These are phyloP conservation scores for Collybia mongolica DNA, from an alignment of 768 basidiomycete genomes.

Conservation along the genomic window DNA sequence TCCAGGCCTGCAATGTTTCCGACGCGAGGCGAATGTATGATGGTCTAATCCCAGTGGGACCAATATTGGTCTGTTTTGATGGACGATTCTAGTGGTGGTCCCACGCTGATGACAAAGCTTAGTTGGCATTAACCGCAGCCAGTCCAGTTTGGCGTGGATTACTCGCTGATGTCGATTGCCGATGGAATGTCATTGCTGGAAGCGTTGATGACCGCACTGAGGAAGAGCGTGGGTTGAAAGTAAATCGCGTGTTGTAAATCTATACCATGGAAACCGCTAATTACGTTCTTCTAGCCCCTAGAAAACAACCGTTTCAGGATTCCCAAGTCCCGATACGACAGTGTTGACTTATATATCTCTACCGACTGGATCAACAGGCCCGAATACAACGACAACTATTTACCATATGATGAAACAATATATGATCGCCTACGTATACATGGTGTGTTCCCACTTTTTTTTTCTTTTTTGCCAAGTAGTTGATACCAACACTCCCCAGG, in stretches of 20 bases:
- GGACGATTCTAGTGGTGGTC: slow-evolving; percentile 4
- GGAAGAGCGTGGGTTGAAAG: slow-evolving; percentile 90
- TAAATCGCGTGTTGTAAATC: slow-evolving; percentile 21
- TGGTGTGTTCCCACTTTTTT: slow-evolving; percentile 45
- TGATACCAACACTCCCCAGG: slow-evolving; percentile 42
- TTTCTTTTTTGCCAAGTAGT: not conserved
- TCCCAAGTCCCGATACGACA: slow-evolving; percentile 97
- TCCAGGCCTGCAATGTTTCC: slow-evolving; percentile 92
- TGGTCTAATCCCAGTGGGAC: slow-evolving; percentile 91
- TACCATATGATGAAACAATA: slow-evolving; percentile 77
- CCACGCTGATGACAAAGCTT: slow-evolving; percentile 10
- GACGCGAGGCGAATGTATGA: slow-evolving; percentile 95
- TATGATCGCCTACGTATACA: slow-evolving; percentile 71
- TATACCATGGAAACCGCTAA: not conserved
- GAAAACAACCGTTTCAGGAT: slow-evolving; percentile 73
- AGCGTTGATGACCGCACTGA: slow-evolving; percentile 96
- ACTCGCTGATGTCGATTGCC: slow-evolving; percentile 94
- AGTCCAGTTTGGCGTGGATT: slow-evolving; percentile 95
- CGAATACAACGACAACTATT: slow-evolving; percentile 88
- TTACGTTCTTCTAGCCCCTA: slow-evolving; percentile 55
- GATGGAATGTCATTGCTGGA: slow-evolving; percentile 99
- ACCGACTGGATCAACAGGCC: slow-evolving; percentile 83
- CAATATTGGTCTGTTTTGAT: slow-evolving; percentile 76
- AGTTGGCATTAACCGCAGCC: slow-evolving; percentile 93
- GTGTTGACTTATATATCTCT: slow-evolving; percentile 92